Base-by-base conservation (phyloP, 208 protist genomes). In the Trypanosoma melophagium region DNA sequence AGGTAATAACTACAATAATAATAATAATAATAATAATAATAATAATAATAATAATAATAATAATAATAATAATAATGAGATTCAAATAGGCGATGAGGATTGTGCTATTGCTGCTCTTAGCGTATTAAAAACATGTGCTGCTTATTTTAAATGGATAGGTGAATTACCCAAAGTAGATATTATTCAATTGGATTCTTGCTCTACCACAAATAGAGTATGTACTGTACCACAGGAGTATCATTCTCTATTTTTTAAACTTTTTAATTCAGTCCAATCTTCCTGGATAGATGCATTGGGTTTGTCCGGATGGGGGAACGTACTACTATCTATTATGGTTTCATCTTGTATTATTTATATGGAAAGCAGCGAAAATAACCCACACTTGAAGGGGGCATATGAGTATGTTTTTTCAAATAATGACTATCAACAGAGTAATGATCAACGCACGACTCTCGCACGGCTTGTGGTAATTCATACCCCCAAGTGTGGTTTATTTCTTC, bases 311-410 rank as follows among this genome's bases (percentile, higher is more conserved):
- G 69, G 69, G 40, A 62, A 24, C 5, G 61, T 21, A 14, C 61
- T 74, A 55, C 44, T 74, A 28, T 38, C 69, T 13, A 41, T 63
- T 22, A 31, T 74, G 21, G 54, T 74, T 35, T 67, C 69, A 7
- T 52, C 35, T 24, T 31, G 54, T 41, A 31, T 68, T 9, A 14
- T 74, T 17, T 21, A 68, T 28, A 54, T 69, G 12, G 38, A 69
- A 41, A 24, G 10, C 10, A 49, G 10, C 7, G 35, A 60, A 12
- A 14, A 49, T 16, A 31, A 17, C 3, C 3, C 55, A 12, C 22
- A 35, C 3, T 44, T 45, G 7, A 38, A 68, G 28, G 40, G 52
- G 19, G 51, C 50, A 24, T 22, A 66, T 24, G 49, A 66, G 28
- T 44, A 65, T 59, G 49, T 71, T 35, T 71, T 71, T 59, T 60